Percentiles rank a stretch among this genome's conserved stretches.
phyloP scores from a whole-genome alignment of 2,329 filamentous ascomycete species.

The Arthrobotrys sinensis region DNA sequence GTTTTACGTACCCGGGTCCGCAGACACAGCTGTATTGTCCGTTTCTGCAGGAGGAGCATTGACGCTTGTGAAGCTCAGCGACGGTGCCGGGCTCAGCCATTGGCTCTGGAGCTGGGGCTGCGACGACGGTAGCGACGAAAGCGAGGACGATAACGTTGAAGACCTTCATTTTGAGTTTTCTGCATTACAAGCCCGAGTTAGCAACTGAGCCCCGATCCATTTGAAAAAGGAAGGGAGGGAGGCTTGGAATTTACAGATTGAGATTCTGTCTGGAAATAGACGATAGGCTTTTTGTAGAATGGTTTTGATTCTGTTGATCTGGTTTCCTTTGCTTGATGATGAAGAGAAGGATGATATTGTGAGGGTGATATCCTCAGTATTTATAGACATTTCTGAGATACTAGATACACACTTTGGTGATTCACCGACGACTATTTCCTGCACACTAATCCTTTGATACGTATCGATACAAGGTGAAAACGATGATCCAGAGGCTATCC shows the following conservation, averaged over 20 bases:
- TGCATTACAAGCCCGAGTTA: background rate
- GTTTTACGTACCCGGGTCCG: conserved; percentile 43
- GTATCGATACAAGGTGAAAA: background rate
- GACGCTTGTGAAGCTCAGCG: conserved; percentile 42
- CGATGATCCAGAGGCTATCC: background rate
- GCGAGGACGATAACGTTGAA: conserved; percentile 40
- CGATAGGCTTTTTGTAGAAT: background rate
- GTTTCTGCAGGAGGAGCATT: conserved; percentile 32
- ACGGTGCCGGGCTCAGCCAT: conserved; percentile 22
- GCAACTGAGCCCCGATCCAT: background rate
- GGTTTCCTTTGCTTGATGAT: conserved; percentile 22
- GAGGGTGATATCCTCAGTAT: conserved; percentile 2
- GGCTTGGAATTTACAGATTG: conserved; percentile 4
- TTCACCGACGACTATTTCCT: background rate
- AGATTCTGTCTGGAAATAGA: conserved; percentile 23
- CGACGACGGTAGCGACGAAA: conserved; percentile 38
- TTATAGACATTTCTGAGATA: conserved; percentile 15
- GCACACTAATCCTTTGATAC: background rate
- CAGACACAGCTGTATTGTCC: conserved; percentile 40
- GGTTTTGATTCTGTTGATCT: conserved; percentile 10
- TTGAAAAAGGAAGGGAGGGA: background rate
- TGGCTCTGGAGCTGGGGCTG: conserved; percentile 27
- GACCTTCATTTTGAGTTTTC: conserved; percentile 49
- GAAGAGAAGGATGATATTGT: background rate
- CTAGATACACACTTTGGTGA: background rate